Conservation (phyloP, 2,329 filamentous ascomycete species). For the Huntiella omanensis region DNA sequence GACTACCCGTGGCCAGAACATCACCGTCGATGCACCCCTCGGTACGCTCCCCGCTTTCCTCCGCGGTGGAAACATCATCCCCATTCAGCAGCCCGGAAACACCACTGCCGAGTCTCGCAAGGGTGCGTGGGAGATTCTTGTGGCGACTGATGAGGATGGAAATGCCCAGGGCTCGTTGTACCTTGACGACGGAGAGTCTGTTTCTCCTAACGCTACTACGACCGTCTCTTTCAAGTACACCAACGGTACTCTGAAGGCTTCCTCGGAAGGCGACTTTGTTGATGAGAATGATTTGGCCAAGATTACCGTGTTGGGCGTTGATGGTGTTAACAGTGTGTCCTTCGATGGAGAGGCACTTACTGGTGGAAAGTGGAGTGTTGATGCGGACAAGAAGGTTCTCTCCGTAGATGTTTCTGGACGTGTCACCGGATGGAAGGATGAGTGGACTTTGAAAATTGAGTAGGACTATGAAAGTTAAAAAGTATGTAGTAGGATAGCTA, state of each 20-base stretch:
- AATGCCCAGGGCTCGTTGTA: conserved; percentile 51
- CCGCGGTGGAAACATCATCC: conserved; percentile 45
- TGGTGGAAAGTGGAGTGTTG: conserved; percentile 24
- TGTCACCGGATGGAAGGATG: conserved; percentile 35
- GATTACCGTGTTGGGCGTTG: conserved; percentile 42
- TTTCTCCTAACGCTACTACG: conserved; percentile 38
- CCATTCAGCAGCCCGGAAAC: conserved; percentile 37
- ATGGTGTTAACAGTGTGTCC: conserved; percentile 24
- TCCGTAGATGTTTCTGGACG: conserved; percentile 29
- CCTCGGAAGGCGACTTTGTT: conserved; percentile 30
- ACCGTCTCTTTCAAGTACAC: conserved; percentile 31
- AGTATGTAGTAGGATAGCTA: too few relatives aligned
- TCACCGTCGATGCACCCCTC: conserved; percentile 13
- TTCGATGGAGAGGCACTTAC: conserved; percentile 31
- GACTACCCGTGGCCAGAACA: conserved; percentile 15
- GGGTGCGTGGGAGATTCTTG: conserved; percentile 50
- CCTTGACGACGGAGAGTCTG: conserved; percentile 55
- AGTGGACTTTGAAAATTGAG: conserved; percentile 23
- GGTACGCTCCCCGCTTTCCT: conserved; percentile 46
- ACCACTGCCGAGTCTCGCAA: conserved; percentile 45
- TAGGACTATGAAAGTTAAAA: too few relatives aligned
- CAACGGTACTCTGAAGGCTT: conserved; percentile 26
- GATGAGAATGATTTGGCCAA: conserved; percentile 41
- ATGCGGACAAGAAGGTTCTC: conserved; percentile 28
- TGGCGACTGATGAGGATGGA: conserved; percentile 44